Percentiles rank a stretch among this genome's conserved stretches.
phyloP scores from a whole-genome alignment of 2,329 filamentous ascomycete species.

The Malbranchea cinnamomea region DNA sequence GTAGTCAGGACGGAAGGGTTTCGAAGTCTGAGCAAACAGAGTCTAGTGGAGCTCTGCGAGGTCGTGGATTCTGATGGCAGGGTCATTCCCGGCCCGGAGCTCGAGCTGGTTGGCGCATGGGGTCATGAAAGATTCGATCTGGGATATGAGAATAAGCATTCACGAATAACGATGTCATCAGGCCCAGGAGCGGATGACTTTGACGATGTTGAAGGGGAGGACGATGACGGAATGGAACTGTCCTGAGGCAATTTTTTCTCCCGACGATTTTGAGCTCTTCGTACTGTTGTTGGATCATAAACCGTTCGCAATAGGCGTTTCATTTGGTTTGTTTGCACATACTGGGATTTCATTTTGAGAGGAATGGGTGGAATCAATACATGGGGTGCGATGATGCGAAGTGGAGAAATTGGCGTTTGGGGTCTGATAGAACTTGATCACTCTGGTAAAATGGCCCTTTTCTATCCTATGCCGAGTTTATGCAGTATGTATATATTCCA shows the following conservation, averaged over 20 bases:
- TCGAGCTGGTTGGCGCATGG: conserved; percentile 45
- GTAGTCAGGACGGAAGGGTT: conserved; percentile 84
- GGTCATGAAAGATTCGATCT: conserved; percentile 32
- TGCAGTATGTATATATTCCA: too few species aligned
- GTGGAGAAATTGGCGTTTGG: too few species aligned
- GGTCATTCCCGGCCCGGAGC: conserved; percentile 74
- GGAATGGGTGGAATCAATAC: too few species aligned
- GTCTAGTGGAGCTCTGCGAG: conserved; percentile 80
- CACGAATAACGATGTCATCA: conserved; percentile 14
- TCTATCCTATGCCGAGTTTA: too few species aligned
- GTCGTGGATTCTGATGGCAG: conserved; percentile 89
- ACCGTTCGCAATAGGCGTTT: too few species aligned
- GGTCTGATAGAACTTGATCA: too few species aligned
- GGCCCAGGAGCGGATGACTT: conserved; percentile 16
- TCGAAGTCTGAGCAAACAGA: conserved; percentile 58
- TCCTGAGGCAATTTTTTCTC: conserved; percentile 16
- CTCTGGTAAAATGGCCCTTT: too few species aligned
- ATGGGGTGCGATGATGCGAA: too few species aligned
- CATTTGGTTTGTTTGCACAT: too few species aligned
- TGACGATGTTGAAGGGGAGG: conserved; percentile 31
- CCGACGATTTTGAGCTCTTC: too few species aligned
- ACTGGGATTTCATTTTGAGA: too few species aligned
- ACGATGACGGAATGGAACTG: conserved; percentile 34
- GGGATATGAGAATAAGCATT: conserved; percentile 17
- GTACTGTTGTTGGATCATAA: too few species aligned